A percentile compares a stretch with the other conserved stretches of the same genome.
Conservation (phyloP, 2,329 filamentous ascomycete species). For the Lachnellula subtilissima region DNA sequence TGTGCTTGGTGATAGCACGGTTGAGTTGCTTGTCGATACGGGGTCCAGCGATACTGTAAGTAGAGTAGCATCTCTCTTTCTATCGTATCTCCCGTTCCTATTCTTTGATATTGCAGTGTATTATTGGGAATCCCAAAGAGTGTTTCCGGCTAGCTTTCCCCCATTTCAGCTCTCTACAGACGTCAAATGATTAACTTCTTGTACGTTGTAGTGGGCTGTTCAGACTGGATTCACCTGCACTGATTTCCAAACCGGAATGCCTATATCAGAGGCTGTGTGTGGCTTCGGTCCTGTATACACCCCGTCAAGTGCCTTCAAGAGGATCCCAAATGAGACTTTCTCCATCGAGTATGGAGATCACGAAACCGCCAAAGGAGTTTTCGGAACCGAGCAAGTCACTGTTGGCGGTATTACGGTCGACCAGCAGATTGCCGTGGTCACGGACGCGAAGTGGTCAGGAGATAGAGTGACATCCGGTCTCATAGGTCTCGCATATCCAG, state of each 20-base stretch:
- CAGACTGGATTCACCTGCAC: conserved; percentile 33
- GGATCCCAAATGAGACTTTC: conserved; percentile 38
- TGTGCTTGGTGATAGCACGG: conserved; percentile 30
- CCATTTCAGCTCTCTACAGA: no score
- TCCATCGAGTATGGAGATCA: conserved; percentile 41
- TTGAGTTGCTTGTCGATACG: conserved; percentile 41
- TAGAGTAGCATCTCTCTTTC: no score
- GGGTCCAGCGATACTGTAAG: conserved; percentile 40
- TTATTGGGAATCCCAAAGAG: no score
- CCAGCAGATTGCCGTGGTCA: conserved; percentile 44
- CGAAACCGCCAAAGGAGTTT: conserved; percentile 35
- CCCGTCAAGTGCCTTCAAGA: conserved; percentile 31
- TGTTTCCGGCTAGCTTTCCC: no score
- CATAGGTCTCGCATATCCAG: conserved; percentile 46
- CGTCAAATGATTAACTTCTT: no score
- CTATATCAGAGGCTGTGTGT: conserved; percentile 5
- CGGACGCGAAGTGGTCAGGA: conserved; percentile 38
- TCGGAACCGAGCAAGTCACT: conserved; percentile 38
- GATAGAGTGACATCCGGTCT: conserved; percentile 43
- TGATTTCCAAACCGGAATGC: conserved; percentile 22
- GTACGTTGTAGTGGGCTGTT: conserved; percentile 33
- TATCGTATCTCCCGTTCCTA: no score
- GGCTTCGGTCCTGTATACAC: conserved; percentile 13
- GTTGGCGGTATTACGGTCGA: conserved; percentile 42
- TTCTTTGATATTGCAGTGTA: no score